These are phyloP conservation scores for Leccinum subgranulosum DNA, from an alignment of 768 basidiomycete species.

Conservation along the genomic window DNA sequence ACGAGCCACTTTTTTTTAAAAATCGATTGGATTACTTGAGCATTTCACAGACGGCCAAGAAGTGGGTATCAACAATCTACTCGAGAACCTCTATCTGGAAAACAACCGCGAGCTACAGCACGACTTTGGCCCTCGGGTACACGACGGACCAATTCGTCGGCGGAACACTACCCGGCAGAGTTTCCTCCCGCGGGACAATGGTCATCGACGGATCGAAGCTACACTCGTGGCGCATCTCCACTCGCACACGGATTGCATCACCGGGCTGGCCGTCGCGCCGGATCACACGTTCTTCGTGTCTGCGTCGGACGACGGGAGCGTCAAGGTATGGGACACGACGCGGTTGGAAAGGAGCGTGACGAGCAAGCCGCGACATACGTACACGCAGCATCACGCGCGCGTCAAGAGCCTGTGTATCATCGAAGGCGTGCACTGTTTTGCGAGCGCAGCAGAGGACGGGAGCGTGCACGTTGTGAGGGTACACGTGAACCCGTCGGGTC, in stretches of 20 bases:
- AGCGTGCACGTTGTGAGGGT: conserved; percentile 83
- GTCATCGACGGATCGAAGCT: conserved; percentile 62
- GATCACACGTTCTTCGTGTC: conserved; percentile 96
- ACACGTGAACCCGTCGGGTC: conserved; percentile 61
- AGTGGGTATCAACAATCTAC: conserved; percentile 79
- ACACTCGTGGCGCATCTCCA: conserved; percentile 80
- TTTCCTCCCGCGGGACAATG: conserved; percentile 64
- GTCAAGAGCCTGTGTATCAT: conserved; percentile 73
- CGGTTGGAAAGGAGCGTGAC: conserved; percentile 94
- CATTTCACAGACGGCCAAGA: conserved; percentile 79
- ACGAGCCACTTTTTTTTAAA: conserved; percentile 10
- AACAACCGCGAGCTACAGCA: conserved; percentile 80
- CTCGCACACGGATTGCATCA: conserved; percentile 79
- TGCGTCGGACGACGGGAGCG: conserved; percentile 89
- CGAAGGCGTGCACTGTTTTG: conserved; percentile 87
- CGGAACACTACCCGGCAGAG: conserved; percentile 70
- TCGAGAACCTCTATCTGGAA: conserved; percentile 89
- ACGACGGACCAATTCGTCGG: conserved; percentile 76
- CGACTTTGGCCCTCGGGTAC: conserved; percentile 89
- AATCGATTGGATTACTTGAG: conserved; percentile 1
- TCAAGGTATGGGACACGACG: conserved; percentile 91
- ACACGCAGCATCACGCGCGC: conserved; percentile 68
- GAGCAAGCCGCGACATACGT: conserved; percentile 73
- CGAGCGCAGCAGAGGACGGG: conserved; percentile 80
- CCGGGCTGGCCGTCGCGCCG: conserved; percentile 81